Conservation (phyloP, 176 grass and related monocot genomes). For the Juncus effusus region DNA sequence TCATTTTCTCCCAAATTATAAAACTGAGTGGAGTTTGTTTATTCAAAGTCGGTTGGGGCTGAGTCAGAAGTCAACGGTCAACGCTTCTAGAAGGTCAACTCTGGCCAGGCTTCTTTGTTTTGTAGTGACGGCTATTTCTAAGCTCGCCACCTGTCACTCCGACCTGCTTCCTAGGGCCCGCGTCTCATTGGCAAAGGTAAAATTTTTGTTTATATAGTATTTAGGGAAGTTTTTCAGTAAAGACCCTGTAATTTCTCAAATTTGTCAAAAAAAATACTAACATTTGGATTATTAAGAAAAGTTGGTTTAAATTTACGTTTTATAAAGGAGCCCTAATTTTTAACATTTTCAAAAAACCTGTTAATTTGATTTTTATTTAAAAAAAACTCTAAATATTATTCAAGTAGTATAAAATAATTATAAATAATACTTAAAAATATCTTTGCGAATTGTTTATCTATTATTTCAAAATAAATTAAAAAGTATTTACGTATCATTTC, state of each 20-base stretch:
- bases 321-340: no score
- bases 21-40: no score
- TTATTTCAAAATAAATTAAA: neutral
- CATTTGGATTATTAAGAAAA: neutral
- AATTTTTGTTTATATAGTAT: slow-evolving; percentile 9
- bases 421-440: neutral
- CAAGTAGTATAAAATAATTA: neutral
- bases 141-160: slow-evolving; percentile 86
- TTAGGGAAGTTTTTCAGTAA: no score
- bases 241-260: no score
- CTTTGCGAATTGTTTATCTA: slow-evolving; percentile 7
- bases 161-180: slow-evolving; percentile 87
- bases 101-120: slow-evolving; percentile 88
- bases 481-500: no score
- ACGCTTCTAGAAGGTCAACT: slow-evolving; percentile 59
- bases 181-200: slow-evolving; percentile 72
- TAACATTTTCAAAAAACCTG: no score
- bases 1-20: no score
- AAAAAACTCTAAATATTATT: no score
- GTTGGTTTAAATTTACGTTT: no score
- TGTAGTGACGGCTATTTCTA: slow-evolving; percentile 87
- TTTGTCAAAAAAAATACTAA: slow-evolving; percentile 13
- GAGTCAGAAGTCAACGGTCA: slow-evolving; percentile 61
- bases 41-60: slow-evolving; percentile 57
- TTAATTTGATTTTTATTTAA: no score